These are phyloP conservation scores for Eucalyptus pauciflora DNA, from an alignment of 345 rosid species.

Conservation along the genomic window DNA sequence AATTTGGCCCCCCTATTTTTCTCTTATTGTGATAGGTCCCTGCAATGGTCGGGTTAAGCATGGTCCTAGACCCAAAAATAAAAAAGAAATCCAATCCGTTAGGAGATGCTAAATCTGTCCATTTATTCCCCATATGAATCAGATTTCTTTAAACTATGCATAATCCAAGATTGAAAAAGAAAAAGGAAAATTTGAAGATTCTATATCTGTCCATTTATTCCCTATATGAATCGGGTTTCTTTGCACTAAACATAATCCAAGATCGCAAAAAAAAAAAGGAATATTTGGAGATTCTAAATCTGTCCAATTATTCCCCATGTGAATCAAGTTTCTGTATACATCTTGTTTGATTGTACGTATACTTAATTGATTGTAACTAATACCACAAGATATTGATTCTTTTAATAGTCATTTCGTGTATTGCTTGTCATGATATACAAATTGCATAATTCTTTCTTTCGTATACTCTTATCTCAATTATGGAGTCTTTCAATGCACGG, in stretches of 20 bases:
- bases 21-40: background rate
- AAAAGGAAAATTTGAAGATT: too few relatives aligned
- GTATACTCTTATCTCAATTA: background rate
- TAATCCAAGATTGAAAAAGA: too few relatives aligned
- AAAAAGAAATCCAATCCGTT: background rate
- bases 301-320: too few relatives aligned
- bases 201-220: too few relatives aligned
- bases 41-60: background rate
- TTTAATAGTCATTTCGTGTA: background rate
- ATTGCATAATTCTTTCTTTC: background rate
- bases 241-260: too few relatives aligned
- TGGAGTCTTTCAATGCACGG: background rate
- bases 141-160: too few relatives aligned
- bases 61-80: background rate
- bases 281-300: too few relatives aligned
- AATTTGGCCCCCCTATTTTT: background rate
- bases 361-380: background rate
- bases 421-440: background rate
- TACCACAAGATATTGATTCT: background rate
- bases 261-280: too few relatives aligned
- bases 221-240: too few relatives aligned
- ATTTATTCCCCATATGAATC: background rate
- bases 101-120: background rate
- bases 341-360: rapidly evolving
- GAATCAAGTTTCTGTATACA: rapidly evolving